Base-by-base conservation (phyloP, 179 eudicot genomes). In the Beta lomatogona region DNA sequence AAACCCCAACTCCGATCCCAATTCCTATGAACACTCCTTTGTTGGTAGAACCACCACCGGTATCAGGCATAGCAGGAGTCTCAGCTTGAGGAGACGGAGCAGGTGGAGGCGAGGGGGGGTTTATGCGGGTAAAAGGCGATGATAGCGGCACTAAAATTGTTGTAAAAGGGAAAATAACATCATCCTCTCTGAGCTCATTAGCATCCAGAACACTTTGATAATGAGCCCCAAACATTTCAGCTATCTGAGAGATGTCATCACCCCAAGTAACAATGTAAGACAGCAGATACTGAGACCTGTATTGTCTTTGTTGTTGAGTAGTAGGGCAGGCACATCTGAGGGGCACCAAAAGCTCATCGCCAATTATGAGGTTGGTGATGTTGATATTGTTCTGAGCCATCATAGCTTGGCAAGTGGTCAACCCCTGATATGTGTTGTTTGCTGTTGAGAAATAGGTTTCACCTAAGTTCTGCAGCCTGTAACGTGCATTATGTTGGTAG, bases 291-390 rank as follows among this genome's bases (percentile, higher is more conserved):
- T 77, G 85, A 66, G 86, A 72, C 10, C 92, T 90, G 1, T 60
- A 70, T 18, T 28, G 77, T 3, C 50, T 79, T 15, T 82, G 79
- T 81, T 93, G 98, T 31, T 82, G 77, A 11, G 61, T 5, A 5
- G 93, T 83, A 3, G 97, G 94, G 41, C 98, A 94, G 13, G 97
- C 97, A 68, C 98, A 92, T 80, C 85, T 86, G 45, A 90, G 31
- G 0, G 88, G 88, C 22, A 85, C 88, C 58, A 16, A 7, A 0
- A 85, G 0, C 8, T 68, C 50, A 21, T 79, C 66, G 19, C 83
- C 85, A 46, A 6, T 14, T 1, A 19, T 22, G 25, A 82, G 61
- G 18, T 36, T 36, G 6, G 46, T 73, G 6, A 44, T 21, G 12
- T 9, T 28, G 9, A 44, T 36, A 10, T 78, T 41, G 71, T 94